Evolutionary conservation across 2,329 filamentous ascomycete genomes (phyloP).

Genomic region (Ascomycota sp.): DNA sequence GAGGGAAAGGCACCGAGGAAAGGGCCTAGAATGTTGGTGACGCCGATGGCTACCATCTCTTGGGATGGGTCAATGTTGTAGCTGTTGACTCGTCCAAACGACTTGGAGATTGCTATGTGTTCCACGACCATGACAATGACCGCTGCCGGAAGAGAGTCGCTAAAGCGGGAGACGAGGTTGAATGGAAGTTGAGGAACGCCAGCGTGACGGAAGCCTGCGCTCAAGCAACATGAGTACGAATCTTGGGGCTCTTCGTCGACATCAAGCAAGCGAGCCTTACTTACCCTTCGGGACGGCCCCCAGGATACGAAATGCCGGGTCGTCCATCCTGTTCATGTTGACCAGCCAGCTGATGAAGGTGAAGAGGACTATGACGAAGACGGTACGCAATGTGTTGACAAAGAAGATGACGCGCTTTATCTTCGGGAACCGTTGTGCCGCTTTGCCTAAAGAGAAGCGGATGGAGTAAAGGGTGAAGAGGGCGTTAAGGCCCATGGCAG

Average conservation of each 20-base stretch:
- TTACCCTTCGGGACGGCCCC: conserved; percentile 48
- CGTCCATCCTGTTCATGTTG: conserved; percentile 36
- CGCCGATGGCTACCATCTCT: conserved; percentile 58
- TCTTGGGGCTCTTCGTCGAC: too few relatives aligned
- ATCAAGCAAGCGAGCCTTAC: too few relatives aligned
- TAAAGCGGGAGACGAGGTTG: conserved; percentile 40
- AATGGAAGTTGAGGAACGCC: conserved; percentile 41
- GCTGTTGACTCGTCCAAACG: conserved; percentile 62
- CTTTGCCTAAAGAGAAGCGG: conserved; percentile 40
- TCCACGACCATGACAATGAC: conserved; percentile 65
- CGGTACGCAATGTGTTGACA: conserved; percentile 58
- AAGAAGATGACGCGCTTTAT: conserved; percentile 50
- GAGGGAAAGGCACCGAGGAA: conserved; percentile 71
- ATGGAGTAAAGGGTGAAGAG: conserved; percentile 48
- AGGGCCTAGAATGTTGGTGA: conserved; percentile 53
- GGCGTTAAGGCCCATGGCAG: conserved; percentile 53
- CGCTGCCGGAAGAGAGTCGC: conserved; percentile 45
- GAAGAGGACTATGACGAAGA: conserved; percentile 67
- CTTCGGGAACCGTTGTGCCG: conserved; percentile 47
- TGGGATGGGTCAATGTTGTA: conserved; percentile 66
- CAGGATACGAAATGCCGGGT: conserved; percentile 43
- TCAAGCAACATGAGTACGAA: too few relatives aligned
- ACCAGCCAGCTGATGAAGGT: conserved; percentile 55
- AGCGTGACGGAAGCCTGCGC: conserved; percentile 54
- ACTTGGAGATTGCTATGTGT: conserved; percentile 69